phyloP scores from a whole-genome alignment of 2,329 filamentous ascomycete species.

The Metarhizium guizhouense region DNA sequence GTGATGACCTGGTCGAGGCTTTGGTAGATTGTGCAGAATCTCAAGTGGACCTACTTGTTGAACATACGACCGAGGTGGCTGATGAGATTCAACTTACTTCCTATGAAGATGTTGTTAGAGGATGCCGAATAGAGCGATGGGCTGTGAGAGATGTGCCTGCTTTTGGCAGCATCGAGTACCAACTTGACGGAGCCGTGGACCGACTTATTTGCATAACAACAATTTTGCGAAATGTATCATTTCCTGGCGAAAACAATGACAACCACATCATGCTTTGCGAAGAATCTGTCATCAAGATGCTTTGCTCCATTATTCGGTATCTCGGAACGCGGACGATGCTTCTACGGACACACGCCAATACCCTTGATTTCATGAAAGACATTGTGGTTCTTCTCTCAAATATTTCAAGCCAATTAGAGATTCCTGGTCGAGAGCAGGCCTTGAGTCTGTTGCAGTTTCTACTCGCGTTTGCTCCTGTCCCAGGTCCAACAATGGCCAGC shows the following conservation, averaged over 20 bases:
- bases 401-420: conserved; percentile 67
- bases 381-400: conserved; percentile 84
- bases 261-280: conserved; percentile 73
- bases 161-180: conserved; percentile 69
- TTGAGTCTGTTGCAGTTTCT: conserved; percentile 81
- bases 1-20: conserved; percentile 82
- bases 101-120: conserved; percentile 80
- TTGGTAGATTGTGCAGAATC: conserved; percentile 87
- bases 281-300: conserved; percentile 68
- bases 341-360: conserved; percentile 72
- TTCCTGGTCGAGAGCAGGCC: conserved; percentile 81
- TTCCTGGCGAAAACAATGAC: conserved; percentile 48
- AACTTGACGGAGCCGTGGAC: conserved; percentile 79
- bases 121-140: conserved; percentile 66
- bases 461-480: conserved; percentile 77
- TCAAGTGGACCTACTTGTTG: conserved; percentile 74
- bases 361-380: conserved; percentile 96
- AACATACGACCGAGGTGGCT: conserved; percentile 76
- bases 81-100: conserved; percentile 75
- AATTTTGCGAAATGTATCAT: conserved; percentile 87
- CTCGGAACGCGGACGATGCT: conserved; percentile 85
- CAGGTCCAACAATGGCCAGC: conserved; percentile 50
- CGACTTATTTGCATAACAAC: conserved; percentile 84
- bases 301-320: conserved; percentile 75
- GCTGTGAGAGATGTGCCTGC: conserved; percentile 61